phyloP scores from a whole-genome alignment of 495 filamentous ascomycete species.

The Xylaria bambusicola region DNA sequence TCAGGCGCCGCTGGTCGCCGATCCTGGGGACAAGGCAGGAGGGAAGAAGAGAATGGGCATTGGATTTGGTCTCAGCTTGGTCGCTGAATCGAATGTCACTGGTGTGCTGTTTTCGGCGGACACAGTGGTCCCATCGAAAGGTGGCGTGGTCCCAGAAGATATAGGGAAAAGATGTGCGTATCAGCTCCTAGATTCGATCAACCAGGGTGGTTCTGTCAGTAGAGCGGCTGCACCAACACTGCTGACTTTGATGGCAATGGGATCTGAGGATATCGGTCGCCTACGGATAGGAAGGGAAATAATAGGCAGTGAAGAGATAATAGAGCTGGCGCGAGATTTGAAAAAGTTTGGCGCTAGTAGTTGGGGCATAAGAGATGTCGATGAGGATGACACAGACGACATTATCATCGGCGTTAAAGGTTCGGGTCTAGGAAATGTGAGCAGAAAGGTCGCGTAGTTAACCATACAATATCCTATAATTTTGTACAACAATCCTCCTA shows the following conservation, averaged over 20 bases:
- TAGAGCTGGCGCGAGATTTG: conserved; percentile 80
- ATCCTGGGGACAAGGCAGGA: conserved; percentile 56
- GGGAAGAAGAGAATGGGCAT: conserved; percentile 58
- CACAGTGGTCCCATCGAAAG: conserved; percentile 74
- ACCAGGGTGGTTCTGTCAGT: conserved; percentile 78
- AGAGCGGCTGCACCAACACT: conserved; percentile 67
- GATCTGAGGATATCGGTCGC: conserved; percentile 63
- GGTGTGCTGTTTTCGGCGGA: conserved; percentile 87
- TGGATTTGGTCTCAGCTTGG: conserved; percentile 86
- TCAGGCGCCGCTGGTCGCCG: conserved; percentile 69
- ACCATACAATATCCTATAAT: conserved; percentile 28
- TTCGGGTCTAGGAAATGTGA: conserved; percentile 92
- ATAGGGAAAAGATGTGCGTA: conserved; percentile 84
- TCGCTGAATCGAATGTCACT: conserved; percentile 82
- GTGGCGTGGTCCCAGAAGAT: conserved; percentile 85
- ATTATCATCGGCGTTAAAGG: conserved; percentile 91
- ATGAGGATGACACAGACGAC: conserved; percentile 66
- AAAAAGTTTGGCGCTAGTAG: conserved; percentile 80
- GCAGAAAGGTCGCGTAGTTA: conserved; percentile 82
- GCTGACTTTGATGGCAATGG: conserved; percentile 95
- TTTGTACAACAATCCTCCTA: conserved; percentile 28
- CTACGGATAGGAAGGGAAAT: conserved; percentile 70
- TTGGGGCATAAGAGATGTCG: conserved; percentile 76
- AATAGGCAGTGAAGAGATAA: conserved; percentile 72
- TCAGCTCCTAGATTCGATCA: conserved; percentile 82